Evolutionary conservation across 768 basidiomycete genomes (phyloP), one percentile per base, ranked within the genome.

Genomic region (Boletus pseudo-olivaceus): DNA sequence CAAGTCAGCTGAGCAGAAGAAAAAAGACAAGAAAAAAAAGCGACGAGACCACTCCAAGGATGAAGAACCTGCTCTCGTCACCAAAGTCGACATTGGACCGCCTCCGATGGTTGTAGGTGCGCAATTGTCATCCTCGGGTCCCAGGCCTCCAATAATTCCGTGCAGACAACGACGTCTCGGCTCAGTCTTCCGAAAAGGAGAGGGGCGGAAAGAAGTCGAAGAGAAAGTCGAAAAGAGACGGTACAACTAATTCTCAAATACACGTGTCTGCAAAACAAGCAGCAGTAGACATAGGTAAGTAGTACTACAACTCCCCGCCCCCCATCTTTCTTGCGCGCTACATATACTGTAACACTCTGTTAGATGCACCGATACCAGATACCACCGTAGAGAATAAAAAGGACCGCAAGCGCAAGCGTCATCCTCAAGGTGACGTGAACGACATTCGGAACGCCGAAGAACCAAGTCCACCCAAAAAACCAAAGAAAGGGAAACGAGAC

Each of bases 1-100:
- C 57, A 54, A 59, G 50, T 53, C 49, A 56, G 55, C 37, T 37
- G 62, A 57, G 45, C 71, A 68, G 57, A 74, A 71, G 61, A 69
- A 66, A 50, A 72, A 72, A 47, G 72, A 74, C 46, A 76, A 76
- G 64, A 76, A 74, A 58, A 75, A 75, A 62, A 77, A 72, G 61
- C 47, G 45, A 15, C 75, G 40, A 30, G 46, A 51, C 17, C 5
- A 42, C 49, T 41, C 38, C 59, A 53, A 49, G 10, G 38, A 51
- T 23, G 61, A 49, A 3, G 20, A 43, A 19, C 1, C 7, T 0
- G 11, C 29, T 11, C 44, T 12, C 12, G 42, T 35, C 10, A 9
- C 35, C 40, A n/a, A 9, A 7, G 15, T 17, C 2, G 42, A 43
- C 42, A 17, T 26, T 27, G 27, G 8, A 10, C 11, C 34, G 7